Base-by-base conservation (phyloP, 2,329 filamentous ascomycete species). In the Aspergillus candidus region DNA sequence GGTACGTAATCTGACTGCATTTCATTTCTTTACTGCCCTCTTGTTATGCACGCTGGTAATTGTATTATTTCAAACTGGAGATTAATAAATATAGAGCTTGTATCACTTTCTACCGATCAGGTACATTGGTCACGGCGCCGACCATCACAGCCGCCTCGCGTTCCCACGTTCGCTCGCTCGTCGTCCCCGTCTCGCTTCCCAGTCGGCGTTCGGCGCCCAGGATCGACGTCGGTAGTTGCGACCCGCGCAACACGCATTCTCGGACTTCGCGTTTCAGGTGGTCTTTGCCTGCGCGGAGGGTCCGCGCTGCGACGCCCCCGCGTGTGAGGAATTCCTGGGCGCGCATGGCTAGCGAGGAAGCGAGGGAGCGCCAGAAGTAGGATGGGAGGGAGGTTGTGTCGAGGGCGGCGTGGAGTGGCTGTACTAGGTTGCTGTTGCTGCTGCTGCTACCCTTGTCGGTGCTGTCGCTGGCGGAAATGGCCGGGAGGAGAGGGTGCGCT, bases 71-170 rank as follows among this genome's bases (percentile, higher is more conserved):
- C 18, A 22, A 4, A 5, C 6, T 5, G 5, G 6, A 5, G 18
- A 22, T 22, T 22, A 22, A 22, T 22, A 7, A 8, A 27, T 27
- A 10, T 27, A 27, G 8, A 32, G 32, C 14, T 43, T 11, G 15
- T 32, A n/a, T 15, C 12, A 37, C n/a, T 11, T 35, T 8, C 35
- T 47, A 52, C 39, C 46, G 30, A 13, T 53, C 65, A 36, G 79
- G 51, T n/a, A 68, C 63, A n/a, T 77, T 76, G 39, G 89, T 75
- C 5, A 96, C 81, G 56, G 87, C 87, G 41, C 86, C 84, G 34
- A 94, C 86, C 91, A 97, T 96, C 38, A 97, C 90, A 1, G 90
- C 89, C 38, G 90, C 84, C 69, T 97, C 93, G 32, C 91, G 78
- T 58, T 96, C 91, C 88, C 88, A 96, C 44, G 72, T 77, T 6